A percentile compares a stretch with the other conserved stretches of the same genome.
phyloP scores from a whole-genome alignment of 768 basidiomycete genomes.

The Tulasnella sp. region DNA sequence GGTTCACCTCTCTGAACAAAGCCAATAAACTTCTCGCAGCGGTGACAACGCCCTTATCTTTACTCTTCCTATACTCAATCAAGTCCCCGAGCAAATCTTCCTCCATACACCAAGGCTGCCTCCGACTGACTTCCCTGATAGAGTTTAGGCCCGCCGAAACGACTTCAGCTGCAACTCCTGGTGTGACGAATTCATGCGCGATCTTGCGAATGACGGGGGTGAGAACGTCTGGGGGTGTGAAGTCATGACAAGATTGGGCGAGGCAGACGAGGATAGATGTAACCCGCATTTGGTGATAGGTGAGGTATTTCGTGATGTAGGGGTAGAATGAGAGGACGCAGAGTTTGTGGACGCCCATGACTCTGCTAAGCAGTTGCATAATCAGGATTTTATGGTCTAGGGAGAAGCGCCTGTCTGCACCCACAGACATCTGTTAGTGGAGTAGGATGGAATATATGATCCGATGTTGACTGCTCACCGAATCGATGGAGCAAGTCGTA shows the following conservation, averaged over 20 bases:
- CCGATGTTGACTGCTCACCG: slow-evolving; percentile 25
- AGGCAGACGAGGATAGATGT: slow-evolving; percentile 89
- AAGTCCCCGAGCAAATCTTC: slow-evolving; percentile 87
- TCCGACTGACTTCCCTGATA: slow-evolving; percentile 84
- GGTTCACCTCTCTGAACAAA: slow-evolving; percentile 93
- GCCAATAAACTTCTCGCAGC: slow-evolving; percentile 79
- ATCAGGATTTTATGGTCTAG: slow-evolving; percentile 94
- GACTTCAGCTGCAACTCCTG: slow-evolving; percentile 91
- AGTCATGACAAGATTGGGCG: slow-evolving; percentile 88
- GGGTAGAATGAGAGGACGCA: slow-evolving; percentile 92
- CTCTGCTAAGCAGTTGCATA: slow-evolving; percentile 91
- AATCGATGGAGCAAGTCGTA: slow-evolving; percentile 73
- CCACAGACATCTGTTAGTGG: background rate
- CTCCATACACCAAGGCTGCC: slow-evolving; percentile 97
- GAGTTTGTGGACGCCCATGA: slow-evolving; percentile 87
- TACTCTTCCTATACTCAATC: slow-evolving; percentile 89
- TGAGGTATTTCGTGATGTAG: slow-evolving; percentile 83
- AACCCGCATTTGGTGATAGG: slow-evolving; percentile 82
- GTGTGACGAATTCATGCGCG: slow-evolving; percentile 93
- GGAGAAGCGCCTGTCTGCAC: slow-evolving; percentile 81
- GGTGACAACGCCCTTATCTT: slow-evolving; percentile 87
- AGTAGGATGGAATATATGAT: background rate
- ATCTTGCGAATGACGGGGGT: slow-evolving; percentile 84
- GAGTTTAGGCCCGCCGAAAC: slow-evolving; percentile 95
- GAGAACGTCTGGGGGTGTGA: slow-evolving; percentile 88